Evolutionary conservation across 306 rosid genomes (phyloP).

Genomic region (Argentina anserina): DNA sequence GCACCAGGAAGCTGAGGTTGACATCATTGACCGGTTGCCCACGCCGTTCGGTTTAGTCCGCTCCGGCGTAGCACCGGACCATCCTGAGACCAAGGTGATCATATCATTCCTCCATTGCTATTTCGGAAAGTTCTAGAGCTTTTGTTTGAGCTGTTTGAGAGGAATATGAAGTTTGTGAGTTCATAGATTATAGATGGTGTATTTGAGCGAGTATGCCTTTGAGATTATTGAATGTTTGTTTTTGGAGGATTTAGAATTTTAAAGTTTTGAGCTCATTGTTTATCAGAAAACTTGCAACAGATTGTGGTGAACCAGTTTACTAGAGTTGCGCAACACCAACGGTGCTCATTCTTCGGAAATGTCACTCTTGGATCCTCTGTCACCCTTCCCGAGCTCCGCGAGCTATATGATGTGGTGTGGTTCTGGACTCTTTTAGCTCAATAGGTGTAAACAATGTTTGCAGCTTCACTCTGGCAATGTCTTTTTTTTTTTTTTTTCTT

Average conservation of each 20-base stretch:
- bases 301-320: slow-evolving; percentile 29
- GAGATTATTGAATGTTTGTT: neutral
- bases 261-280: slow-evolving; percentile 39
- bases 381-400: slow-evolving; percentile 64
- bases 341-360: slow-evolving; percentile 73
- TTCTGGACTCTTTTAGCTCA: slow-evolving; percentile 20
- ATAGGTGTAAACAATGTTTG: slow-evolving; percentile 13
- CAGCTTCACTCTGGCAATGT: neutral
- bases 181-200: neutral
- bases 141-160: neutral
- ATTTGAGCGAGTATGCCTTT: neutral
- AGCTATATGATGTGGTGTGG: slow-evolving; percentile 73
- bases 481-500: slow-evolving; percentile 20
- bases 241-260: neutral
- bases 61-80: slow-evolving; percentile 95
- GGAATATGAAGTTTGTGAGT: neutral
- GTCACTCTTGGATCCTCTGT: slow-evolving; percentile 25
- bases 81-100: slow-evolving; percentile 90
- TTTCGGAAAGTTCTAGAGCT: neutral
- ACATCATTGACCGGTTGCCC: slow-evolving; percentile 81
- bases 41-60: slow-evolving; percentile 88
- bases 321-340: slow-evolving; percentile 54
- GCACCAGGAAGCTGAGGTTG: slow-evolving; percentile 61
- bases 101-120: neutral
- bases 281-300: slow-evolving; percentile 68